Conservation (phyloP, 768 basidiomycete genomes). For the Calvatia gigantea region DNA sequence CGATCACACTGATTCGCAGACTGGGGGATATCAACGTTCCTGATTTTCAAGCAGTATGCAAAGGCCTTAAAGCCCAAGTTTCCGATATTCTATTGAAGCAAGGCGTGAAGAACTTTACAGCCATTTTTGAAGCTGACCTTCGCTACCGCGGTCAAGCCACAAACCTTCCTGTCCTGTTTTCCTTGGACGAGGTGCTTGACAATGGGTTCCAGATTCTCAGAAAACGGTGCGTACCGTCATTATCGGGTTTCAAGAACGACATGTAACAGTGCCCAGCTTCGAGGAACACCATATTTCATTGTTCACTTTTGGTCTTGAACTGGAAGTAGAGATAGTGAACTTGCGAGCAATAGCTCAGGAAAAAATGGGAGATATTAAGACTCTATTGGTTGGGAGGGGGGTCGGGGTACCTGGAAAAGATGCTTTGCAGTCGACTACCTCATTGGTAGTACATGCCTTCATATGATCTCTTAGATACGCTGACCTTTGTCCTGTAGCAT, state of each 20-base stretch:
- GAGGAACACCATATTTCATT: slow-evolving; percentile 19
- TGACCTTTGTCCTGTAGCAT: slow-evolving; percentile 10
- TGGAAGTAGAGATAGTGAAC: slow-evolving; percentile 22
- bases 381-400: neutral
- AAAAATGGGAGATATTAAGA: slow-evolving; percentile 8
- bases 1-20: slow-evolving; percentile 20
- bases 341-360: slow-evolving; percentile 21
- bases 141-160: slow-evolving; percentile 26
- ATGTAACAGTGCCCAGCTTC: slow-evolving; percentile 14
- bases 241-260: too few species aligned
- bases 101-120: slow-evolving; percentile 16
- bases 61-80: slow-evolving; percentile 17
- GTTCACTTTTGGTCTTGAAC: slow-evolving; percentile 24
- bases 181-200: slow-evolving; percentile 16
- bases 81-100: slow-evolving; percentile 19
- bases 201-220: slow-evolving; percentile 15
- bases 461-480: neutral
- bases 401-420: neutral
- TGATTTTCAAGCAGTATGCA: slow-evolving; percentile 13
- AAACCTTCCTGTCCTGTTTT: slow-evolving; percentile 20
- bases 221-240: slow-evolving; percentile 1
- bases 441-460: neutral
- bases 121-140: slow-evolving; percentile 23
- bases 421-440: neutral
- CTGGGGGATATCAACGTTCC: slow-evolving; percentile 17